phyloP scores from a whole-genome alignment of 23 red algal species.

The Cyanidioschyzon merolae region DNA sequence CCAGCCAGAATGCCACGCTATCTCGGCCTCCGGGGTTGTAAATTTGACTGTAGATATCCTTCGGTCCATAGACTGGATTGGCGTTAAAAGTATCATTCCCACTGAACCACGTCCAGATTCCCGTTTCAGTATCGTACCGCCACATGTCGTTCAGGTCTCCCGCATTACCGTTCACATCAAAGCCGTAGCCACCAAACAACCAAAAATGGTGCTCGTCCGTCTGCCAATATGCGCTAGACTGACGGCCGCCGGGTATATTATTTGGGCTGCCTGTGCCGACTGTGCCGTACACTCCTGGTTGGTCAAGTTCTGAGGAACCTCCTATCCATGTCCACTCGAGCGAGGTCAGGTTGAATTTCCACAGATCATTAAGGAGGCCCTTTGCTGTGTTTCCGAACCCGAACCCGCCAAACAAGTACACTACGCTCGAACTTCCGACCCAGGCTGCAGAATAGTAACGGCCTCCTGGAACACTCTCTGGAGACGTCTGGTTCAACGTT shows the following conservation, averaged over 20 bases:
- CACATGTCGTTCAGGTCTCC: slow-evolving; percentile 8
- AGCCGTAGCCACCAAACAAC: slow-evolving; percentile 2
- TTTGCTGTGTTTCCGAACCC: not conserved
- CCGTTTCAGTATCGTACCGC: not conserved
- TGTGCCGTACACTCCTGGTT: not conserved
- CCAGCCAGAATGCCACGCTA: not conserved
- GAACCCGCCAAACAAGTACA: slow-evolving; percentile 1
- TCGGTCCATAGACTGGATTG: not conserved
- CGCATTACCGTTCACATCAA: not conserved
- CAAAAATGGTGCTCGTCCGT: not conserved
- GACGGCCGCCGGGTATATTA: not conserved
- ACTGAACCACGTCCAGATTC: not conserved
- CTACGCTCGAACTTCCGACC: not conserved
- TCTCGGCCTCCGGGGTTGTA: not conserved
- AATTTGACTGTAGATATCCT: not conserved
- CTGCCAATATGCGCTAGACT: not conserved
- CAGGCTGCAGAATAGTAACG: not conserved
- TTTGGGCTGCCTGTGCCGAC: not conserved
- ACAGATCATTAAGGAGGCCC: not conserved
- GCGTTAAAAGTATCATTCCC: slow-evolving; percentile 4
- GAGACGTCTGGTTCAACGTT: not conserved
- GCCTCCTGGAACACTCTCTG: not conserved
- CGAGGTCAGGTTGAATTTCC: slow-evolving; percentile 1
- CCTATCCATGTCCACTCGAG: not conserved
- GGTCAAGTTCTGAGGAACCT: not conserved